Evolutionary conservation across 768 basidiomycete species (phyloP), one percentile per base, ranked within the genome.

Genomic region (Pleurotus tuber-regium): DNA sequence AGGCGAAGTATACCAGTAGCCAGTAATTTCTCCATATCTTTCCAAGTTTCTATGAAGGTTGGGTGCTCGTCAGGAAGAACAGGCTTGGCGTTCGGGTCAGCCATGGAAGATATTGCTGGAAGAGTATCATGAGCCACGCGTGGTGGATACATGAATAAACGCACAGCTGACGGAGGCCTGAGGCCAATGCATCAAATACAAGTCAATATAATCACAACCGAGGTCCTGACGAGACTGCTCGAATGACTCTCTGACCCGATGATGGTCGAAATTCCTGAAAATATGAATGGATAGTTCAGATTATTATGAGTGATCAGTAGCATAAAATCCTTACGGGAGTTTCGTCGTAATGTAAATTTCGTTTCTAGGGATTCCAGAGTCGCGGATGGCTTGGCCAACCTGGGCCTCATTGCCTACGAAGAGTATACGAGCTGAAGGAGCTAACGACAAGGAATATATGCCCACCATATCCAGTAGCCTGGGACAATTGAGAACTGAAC

Each of bases 371-470:
- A 78, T 63, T 1, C 69, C 70, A 21, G 74, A 76, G 16, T 69
- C 74, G 10, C 71, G 64, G 36, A 83, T 70, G 2, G 74, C 78
- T 25, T 60, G 58, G 4, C 79, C 76, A 19, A 80, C 78, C 9
- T 61, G 54, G 54, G 69, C 60, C 59, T 82, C 81, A 51, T 76
- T 82, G 1, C 61, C 74, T 50, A 10, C 12, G 23, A 18, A n/a
- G n/a, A n/a, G n/a, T n/a, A n/a, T n/a, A n/a, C n/a, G n/a, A n/a
- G n/a, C n/a, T n/a, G n/a, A n/a, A n/a, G n/a, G n/a, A n/a, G n/a
- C n/a, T n/a, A n/a, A n/a, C n/a, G n/a, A n/a, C n/a, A n/a, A n/a
- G n/a, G n/a, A n/a, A n/a, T n/a, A n/a, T n/a, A n/a, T 4, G 12
- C 33, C 11, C 40, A 65, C 59, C 64, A 40, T 68, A 69, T 53